Conservation (phyloP, 2,329 filamentous ascomycete species). For the Periglandula ipomoeae region DNA sequence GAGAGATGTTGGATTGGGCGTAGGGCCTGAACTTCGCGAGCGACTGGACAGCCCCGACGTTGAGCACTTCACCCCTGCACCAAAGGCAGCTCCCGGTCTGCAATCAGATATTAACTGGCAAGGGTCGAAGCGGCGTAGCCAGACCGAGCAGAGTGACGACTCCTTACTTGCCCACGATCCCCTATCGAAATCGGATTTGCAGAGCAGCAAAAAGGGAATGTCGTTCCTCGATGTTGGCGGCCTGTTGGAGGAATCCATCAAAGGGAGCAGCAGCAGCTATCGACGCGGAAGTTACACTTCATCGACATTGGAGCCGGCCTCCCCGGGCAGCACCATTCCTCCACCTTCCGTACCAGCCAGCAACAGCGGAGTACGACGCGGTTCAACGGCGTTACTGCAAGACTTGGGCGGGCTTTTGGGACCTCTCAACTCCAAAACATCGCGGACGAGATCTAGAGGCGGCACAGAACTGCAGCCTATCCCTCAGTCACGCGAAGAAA, state of each 20-base stretch:
- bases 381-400: conserved; percentile 49
- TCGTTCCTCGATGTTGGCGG: conserved; percentile 84
- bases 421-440: conserved; percentile 27
- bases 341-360: conserved; percentile 36
- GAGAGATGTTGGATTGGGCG: conserved; percentile 64
- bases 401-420: conserved; percentile 47
- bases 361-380: conserved; percentile 37
- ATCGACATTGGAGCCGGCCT: conserved; percentile 28
- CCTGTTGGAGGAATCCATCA: conserved; percentile 46
- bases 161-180: conserved; percentile 30
- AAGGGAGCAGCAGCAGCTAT: conserved; percentile 22
- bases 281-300: conserved; percentile 34
- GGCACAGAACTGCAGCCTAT: conserved; percentile 39
- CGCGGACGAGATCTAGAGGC: conserved; percentile 20
- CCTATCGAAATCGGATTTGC: conserved; percentile 18
- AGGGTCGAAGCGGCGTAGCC: conserved; percentile 32
- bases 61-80: conserved; percentile 27
- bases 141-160: conserved; percentile 34
- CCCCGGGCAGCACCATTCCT: conserved; percentile 27
- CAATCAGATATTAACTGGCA: conserved; percentile 38
- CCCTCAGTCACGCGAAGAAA: conserved; percentile 29
- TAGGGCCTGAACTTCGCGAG: conserved; percentile 42
- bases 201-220: conserved; percentile 33
- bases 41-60: conserved; percentile 16
- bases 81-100: conserved; percentile 21